A percentile compares a stretch with the other conserved stretches of the same genome.
phyloP scores from a whole-genome alignment of 768 basidiomycete genomes.

The Leccinum longicurvipes region DNA sequence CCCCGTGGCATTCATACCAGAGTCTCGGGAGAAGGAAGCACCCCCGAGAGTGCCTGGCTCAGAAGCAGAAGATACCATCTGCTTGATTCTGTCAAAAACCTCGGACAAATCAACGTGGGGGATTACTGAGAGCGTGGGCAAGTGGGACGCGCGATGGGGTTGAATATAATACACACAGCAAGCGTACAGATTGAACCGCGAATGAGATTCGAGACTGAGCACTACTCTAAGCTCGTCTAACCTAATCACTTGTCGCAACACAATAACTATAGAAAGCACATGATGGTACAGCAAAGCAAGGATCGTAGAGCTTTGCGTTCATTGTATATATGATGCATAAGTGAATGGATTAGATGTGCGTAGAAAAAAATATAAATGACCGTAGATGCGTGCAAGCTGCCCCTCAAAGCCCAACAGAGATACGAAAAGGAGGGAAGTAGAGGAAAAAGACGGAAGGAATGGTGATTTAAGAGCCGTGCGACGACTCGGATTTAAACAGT shows the following conservation, averaged over 20 bases:
- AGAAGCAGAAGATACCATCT: conserved; percentile 55
- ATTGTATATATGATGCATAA: conserved; percentile 35
- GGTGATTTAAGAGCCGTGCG: neutral
- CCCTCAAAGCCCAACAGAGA: conserved; percentile 15
- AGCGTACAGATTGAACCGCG: conserved; percentile 19
- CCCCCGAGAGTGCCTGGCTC: conserved; percentile 41
- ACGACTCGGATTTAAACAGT: conserved; percentile 12
- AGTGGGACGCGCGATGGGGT: conserved; percentile 42
- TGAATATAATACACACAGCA: conserved; percentile 17
- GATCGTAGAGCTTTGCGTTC: conserved; percentile 21
- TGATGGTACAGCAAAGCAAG: conserved; percentile 33
- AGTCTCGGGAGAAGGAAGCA: conserved; percentile 18
- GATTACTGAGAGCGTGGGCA: conserved; percentile 42
- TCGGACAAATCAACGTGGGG: conserved; percentile 34
- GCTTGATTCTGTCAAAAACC: conserved; percentile 36
- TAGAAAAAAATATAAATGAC: conserved; percentile 22
- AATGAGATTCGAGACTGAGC: conserved; percentile 24
- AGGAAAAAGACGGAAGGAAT: neutral
- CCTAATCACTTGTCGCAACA: conserved; percentile 31
- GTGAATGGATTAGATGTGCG: conserved; percentile 33
- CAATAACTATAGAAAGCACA: conserved; percentile 30
- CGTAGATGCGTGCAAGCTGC: conserved; percentile 15
- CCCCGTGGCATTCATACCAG: conserved; percentile 53
- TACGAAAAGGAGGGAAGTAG: conserved; percentile 6
- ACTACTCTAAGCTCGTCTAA: conserved; percentile 22